phyloP scores from a whole-genome alignment of 108 stramenopile species.

The Nitzschia palea region DNA sequence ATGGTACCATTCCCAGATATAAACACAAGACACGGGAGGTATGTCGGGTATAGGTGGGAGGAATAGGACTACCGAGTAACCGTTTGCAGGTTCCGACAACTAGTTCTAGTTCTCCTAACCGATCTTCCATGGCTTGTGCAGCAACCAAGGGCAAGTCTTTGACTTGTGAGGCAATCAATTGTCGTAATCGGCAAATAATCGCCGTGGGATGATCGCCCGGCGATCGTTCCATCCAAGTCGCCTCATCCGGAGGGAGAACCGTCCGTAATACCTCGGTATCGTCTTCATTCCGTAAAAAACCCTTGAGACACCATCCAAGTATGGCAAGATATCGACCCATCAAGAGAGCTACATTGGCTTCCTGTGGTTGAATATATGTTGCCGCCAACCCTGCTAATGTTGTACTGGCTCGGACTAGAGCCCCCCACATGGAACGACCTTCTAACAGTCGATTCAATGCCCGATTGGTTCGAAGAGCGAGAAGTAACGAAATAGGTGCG shows the following conservation, averaged over 20 bases:
- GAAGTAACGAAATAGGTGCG: conserved; percentile 35
- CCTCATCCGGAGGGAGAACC: conserved; percentile 28
- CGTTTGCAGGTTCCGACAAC: conserved; percentile 33
- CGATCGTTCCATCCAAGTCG: conserved; percentile 24
- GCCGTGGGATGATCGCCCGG: conserved; percentile 11
- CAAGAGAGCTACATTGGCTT: conserved; percentile 19
- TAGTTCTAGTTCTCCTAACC: conserved; percentile 30
- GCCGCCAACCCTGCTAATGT: conserved; percentile 17
- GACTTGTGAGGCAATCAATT: conserved; percentile 5
- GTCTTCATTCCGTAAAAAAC: conserved; percentile 29
- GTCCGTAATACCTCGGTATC: conserved; percentile 21
- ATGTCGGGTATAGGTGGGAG: conserved; percentile 51
- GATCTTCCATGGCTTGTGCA: conserved; percentile 20
- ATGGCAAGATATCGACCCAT: conserved; percentile 35
- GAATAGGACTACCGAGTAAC: conserved; percentile 43
- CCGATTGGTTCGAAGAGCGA: conserved; percentile 41
- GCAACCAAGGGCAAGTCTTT: conserved; percentile 17
- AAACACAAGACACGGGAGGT: conserved; percentile 42
- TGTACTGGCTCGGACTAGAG: conserved; percentile 6
- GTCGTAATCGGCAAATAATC: conserved; percentile 28
- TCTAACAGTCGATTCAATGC: conserved; percentile 34
- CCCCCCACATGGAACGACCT: conserved; percentile 25
- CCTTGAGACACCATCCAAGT: conserved; percentile 39
- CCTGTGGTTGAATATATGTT: conserved; percentile 24
- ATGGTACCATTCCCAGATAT: conserved; percentile 40